These are phyloP conservation scores for Thozetella sp. DNA, from an alignment of 495 filamentous ascomycete species.

Conservation along the genomic window DNA sequence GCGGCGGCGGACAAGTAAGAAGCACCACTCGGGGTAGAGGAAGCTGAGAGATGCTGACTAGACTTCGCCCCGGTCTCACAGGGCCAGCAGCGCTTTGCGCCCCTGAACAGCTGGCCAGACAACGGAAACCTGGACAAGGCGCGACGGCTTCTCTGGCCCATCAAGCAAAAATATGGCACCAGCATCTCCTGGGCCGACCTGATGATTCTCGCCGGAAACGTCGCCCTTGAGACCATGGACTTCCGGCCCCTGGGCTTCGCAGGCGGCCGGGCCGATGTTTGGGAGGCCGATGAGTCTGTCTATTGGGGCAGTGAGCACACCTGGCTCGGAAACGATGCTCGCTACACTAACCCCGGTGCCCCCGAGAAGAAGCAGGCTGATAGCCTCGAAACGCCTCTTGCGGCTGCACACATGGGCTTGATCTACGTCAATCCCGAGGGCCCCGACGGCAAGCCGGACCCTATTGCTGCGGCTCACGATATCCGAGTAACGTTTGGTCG, in stretches of 20 bases:
- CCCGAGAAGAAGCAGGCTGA: constrained; percentile 49
- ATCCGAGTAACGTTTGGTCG: constrained; percentile 72
- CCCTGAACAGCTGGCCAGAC: constrained; percentile 80
- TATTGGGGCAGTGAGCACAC: constrained; percentile 75
- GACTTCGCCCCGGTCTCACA: too few relatives aligned
- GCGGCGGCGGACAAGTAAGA: constrained; percentile 57
- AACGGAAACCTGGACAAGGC: constrained; percentile 78
- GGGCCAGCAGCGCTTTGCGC: constrained; percentile 74
- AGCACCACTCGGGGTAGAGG: not conserved
- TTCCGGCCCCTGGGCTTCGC: constrained; percentile 73
- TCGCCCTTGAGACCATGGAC: constrained; percentile 75
- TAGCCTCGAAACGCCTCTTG: constrained; percentile 66
- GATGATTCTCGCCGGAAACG: constrained; percentile 69
- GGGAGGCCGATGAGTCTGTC: constrained; percentile 70
- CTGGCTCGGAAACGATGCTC: constrained; percentile 70
- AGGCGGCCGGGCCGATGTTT: constrained; percentile 68
- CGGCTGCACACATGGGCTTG: constrained; percentile 69
- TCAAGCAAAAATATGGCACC: constrained; percentile 81
- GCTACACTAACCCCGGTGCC: constrained; percentile 58
- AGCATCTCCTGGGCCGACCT: constrained; percentile 80
- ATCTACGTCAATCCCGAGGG: constrained; percentile 73
- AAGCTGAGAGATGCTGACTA: too few relatives aligned
- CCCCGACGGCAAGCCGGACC: constrained; percentile 69
- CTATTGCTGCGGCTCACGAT: constrained; percentile 64
- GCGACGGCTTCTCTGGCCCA: constrained; percentile 74